Base-by-base conservation (phyloP, 169 alveolate species). In the Theileria orientalis region DNA sequence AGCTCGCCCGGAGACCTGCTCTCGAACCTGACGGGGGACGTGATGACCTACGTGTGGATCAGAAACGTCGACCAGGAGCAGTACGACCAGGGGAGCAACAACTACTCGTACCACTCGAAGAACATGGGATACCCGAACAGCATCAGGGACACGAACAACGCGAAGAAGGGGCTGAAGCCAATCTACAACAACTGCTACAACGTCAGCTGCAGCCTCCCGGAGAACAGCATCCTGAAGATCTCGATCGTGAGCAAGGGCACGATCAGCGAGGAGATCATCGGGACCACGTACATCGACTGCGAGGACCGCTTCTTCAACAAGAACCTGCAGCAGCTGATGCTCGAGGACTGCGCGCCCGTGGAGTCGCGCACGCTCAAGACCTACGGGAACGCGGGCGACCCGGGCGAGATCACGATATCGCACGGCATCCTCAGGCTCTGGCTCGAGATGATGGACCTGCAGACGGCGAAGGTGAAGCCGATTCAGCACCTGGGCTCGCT, bases 341-440 rank as follows among this genome's bases (percentile, higher is more conserved):
- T 74, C 47, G 91, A 88, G 29, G 94, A 85, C 51, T 21, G 49
- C n/a, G 87, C 89, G 35, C 94, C 95, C 1, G 90, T 92, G 3
- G 94, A 92, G 72, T 79, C 90, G 67, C 72, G 92, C 32, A 76
- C 94, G 0, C 61, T 90, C 59, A 90, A 88, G 46, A 83, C 76
- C 62, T 92, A 86, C 29, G 91, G 77, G 27, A 79, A 91, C 67
- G 60, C 29, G 19, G 60, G 25, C 14, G 60, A 49, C 3, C 60
- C 19, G 32, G 60, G 60, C 1, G 60, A 49, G 25, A n/a, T n/a
- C n/a, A 84, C 96, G 11, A 82, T 83, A 8, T 92, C 96, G 29
- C 97, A 92, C 71, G 97, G 97, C 13, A 89, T 95, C 1, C 61
- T 94, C 42, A 85, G 95, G 42, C 91, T 95, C 42, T 94, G 96